Evolutionary conservation across 768 basidiomycete genomes (phyloP), one percentile per base, ranked within the genome.

Genomic region (Podaxis sp.): DNA sequence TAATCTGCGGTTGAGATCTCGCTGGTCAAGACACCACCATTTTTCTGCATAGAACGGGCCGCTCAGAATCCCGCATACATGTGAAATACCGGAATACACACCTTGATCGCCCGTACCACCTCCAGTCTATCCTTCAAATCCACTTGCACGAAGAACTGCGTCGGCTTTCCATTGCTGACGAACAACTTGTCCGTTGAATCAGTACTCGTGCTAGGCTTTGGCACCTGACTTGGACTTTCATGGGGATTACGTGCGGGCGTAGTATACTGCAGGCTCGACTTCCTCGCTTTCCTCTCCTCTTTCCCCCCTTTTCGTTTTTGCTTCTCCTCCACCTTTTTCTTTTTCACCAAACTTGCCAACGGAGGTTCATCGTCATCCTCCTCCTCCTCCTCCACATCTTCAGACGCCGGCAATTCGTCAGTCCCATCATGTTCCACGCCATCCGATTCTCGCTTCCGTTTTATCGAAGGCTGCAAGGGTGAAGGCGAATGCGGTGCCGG

Each of bases 121-220:
- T 51, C 61, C 33, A 36, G 36, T 19, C 61, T 63, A 7, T 51
- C 55, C 36, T 63, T 63, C 61, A 54, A 39, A 38, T 88, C 87
- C n/a, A 90, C 76, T 69, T 89, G 87, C 39, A 91, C 86, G 66
- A 84, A 89, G 66, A 91, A 90, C 12, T 75, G 70, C 52, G 86
- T 67, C 0, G 81, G 74, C 56, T 73, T 68, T 2, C 84, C 87
- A 38, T 74, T 68, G 24, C 28, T 38, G 33, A 63, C 44, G 26
- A 63, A 63, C 1, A 63, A 5, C 13, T 48, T 57, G 12, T 22
- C 42, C n/a, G 28, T 2, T 33, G 53, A 55, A 46, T 30, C 40
- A 33, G 30, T 19, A 49, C 28, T 38, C 17, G 42, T 38, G 40
- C 52, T 38, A 3, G 61, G 28, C 53, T 26, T 52, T 19, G 38